Conservation (phyloP, 768 basidiomycete genomes). For the Multifurca ochricompacta region DNA sequence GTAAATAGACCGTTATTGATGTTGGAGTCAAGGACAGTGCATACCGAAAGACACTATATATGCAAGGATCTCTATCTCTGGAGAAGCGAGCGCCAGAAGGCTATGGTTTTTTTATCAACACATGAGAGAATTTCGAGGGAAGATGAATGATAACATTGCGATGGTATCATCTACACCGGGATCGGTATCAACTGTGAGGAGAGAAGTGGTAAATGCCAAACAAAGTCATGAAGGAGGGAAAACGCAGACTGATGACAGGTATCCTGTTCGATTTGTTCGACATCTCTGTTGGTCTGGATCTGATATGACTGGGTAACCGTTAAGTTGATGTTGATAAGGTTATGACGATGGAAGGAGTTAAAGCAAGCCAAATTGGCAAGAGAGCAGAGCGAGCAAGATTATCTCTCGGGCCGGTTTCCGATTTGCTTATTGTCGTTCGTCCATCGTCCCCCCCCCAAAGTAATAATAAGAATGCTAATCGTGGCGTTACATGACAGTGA, state of each 20-base stretch:
- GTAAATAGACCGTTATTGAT: background rate
- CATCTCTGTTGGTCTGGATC: background rate
- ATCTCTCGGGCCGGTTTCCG: slow-evolving; percentile 1
- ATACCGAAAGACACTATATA: slow-evolving; percentile 71
- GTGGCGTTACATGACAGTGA: background rate
- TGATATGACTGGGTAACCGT: background rate
- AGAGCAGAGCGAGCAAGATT: too few species aligned
- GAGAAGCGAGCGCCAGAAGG: slow-evolving; percentile 70
- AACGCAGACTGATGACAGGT: slow-evolving; percentile 59
- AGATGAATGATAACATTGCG: slow-evolving; percentile 51
- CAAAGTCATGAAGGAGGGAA: background rate
- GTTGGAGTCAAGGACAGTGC: slow-evolving; percentile 18
- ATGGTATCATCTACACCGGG: slow-evolving; percentile 79
- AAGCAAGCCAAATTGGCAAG: too few species aligned
- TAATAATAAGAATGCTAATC: too few species aligned
- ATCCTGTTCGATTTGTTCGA: slow-evolving; percentile 24
- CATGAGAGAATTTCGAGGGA: background rate
- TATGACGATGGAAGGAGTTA: too few species aligned
- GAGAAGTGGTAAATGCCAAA: background rate
- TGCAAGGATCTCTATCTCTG: slow-evolving; percentile 74
- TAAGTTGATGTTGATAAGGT: background rate
- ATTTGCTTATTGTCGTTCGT: background rate
- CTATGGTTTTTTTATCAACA: slow-evolving; percentile 32
- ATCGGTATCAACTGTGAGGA: slow-evolving; percentile 67
- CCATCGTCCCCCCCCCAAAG: too few species aligned